phyloP scores from a whole-genome alignment of 768 basidiomycete species.

The Tulasnella sp. region DNA sequence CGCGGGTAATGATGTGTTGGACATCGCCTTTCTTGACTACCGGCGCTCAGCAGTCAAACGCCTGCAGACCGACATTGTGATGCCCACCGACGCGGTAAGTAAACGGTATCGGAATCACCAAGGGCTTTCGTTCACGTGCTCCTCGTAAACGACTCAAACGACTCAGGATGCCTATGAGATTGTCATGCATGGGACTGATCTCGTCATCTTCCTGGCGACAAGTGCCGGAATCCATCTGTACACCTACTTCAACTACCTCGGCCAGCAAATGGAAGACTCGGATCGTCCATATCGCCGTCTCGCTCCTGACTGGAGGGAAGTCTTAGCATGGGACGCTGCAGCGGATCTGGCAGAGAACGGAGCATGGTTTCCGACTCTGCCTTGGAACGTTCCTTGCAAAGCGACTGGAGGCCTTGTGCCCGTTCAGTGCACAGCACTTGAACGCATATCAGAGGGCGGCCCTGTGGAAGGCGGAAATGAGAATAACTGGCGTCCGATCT shows the following conservation, averaged over 20 bases:
- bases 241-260: neutral
- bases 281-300: neutral
- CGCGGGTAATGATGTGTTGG: neutral
- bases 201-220: slow-evolving; percentile 1
- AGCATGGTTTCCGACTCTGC: neutral
- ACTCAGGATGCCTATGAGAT: neutral
- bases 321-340: neutral
- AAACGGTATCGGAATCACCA: neutral
- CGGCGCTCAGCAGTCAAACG: neutral
- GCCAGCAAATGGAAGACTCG: neutral
- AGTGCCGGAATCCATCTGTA: neutral
- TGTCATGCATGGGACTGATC: neutral
- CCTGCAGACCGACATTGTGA: neutral
- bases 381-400: slow-evolving; percentile 3
- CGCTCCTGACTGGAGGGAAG: neutral
- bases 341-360: neutral
- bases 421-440: neutral
- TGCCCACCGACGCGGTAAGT: neutral
- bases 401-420: neutral
- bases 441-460: neutral
- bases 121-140: neutral
- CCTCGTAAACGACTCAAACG: neutral
- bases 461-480: neutral
- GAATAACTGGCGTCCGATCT: neutral
- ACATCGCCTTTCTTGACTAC: neutral